These are phyloP conservation scores for Sporisorium scitamineum DNA, from an alignment of 1,284 basidiomycete genomes.

Conservation along the genomic window DNA sequence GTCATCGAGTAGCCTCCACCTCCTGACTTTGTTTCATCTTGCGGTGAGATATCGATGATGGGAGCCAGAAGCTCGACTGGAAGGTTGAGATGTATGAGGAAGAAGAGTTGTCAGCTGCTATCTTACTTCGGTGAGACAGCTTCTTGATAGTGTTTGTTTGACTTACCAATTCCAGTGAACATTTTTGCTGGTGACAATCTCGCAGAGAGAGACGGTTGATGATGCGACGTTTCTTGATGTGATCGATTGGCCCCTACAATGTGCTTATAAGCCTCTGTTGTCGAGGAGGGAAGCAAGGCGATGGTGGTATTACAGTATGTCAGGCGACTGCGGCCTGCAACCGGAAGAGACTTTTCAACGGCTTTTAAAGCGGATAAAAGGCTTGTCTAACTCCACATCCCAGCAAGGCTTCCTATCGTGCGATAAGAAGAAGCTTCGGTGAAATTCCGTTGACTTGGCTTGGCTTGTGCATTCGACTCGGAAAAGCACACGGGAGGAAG, in stretches of 20 bases:
- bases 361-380: constrained; percentile 28
- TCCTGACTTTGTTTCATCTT: constrained; percentile 74
- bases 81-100: neutral
- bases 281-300: neutral
- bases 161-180: constrained; percentile 63
- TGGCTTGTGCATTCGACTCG: constrained; percentile 24
- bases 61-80: constrained; percentile 79
- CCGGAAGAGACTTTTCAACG: constrained; percentile 12
- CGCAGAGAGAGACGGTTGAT: neutral
- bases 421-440: constrained; percentile 42
- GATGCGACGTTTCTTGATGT: too few species aligned
- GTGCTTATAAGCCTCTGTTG: neutral
- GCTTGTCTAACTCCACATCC: constrained; percentile 21
- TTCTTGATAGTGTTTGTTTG: neutral
- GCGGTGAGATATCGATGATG: constrained; percentile 74
- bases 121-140: neutral
- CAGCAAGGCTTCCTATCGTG: constrained; percentile 8
- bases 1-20: constrained; percentile 82
- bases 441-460: constrained; percentile 11
- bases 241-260: neutral
- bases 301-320: constrained; percentile 11
- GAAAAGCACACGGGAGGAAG: constrained; percentile 19
- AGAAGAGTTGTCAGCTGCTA: neutral
- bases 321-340: constrained; percentile 29
- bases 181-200: constrained; percentile 23